A percentile compares a stretch with the other conserved stretches of the same genome.
Evolutionary conservation across 179 eudicot species (phyloP).

Genomic region (Beta corolliflora): DNA sequence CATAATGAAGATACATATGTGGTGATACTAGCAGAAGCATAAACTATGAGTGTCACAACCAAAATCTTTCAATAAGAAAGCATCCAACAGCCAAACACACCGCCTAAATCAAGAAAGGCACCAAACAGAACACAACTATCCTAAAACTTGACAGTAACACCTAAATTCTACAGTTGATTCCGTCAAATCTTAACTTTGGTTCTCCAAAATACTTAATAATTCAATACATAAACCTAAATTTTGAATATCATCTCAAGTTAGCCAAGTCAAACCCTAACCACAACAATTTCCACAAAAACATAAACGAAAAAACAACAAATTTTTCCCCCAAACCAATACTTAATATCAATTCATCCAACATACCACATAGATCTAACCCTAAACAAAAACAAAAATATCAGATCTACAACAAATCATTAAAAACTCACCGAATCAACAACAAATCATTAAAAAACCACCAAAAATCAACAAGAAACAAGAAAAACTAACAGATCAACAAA

Average conservation of each 20-base stretch:
- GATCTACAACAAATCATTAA: constrained; percentile 29
- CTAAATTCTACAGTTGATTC: not conserved
- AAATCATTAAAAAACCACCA: not conserved
- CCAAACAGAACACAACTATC: not conserved
- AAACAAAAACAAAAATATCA: constrained; percentile 5
- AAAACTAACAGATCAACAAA: not conserved
- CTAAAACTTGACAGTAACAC: not conserved
- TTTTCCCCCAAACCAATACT: not conserved
- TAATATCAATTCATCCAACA: not conserved
- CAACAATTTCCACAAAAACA: too few species aligned
- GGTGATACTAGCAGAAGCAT: not conserved
- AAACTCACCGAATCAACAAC: constrained; percentile 16
- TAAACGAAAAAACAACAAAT: not conserved
- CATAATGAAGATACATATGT: not conserved
- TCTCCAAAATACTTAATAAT: not conserved
- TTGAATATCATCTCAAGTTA: not conserved
- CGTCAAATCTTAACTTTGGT: not conserved
- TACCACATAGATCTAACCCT: constrained; percentile 18
- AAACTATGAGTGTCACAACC: not conserved
- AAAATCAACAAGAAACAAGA: not conserved
- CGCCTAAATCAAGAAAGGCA: not conserved
- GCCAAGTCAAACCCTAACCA: not conserved
- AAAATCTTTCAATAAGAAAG: not conserved
- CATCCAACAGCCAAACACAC: not conserved
- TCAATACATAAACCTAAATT: not conserved